Percentiles rank a stretch among this genome's conserved stretches.
These are phyloP conservation scores for Teunomyces gatunensis DNA, from an alignment of 805 yeast species.

Conservation along the genomic window DNA sequence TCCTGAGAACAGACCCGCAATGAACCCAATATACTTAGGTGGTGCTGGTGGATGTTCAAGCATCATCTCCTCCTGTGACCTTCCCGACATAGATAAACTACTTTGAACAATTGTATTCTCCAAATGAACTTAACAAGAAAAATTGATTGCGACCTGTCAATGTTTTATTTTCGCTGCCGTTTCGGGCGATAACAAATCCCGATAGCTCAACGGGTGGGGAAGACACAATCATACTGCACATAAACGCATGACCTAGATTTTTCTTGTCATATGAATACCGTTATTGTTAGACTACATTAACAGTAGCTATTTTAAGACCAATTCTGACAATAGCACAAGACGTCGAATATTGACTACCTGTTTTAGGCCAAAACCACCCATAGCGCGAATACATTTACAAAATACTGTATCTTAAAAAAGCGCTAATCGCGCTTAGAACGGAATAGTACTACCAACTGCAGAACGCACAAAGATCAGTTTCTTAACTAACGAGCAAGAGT, in stretches of 20 bases:
- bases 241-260: neutral
- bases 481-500: no score
- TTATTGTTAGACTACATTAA: no score
- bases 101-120: no score
- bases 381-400: no score
- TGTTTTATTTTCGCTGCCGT: neutral
- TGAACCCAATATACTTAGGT: constrained; percentile 66
- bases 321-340: no score
- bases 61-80: neutral
- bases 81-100: neutral
- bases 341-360: no score
- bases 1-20: constrained; percentile 88
- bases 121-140: neutral
- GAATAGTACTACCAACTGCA: neutral
- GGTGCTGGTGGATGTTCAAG: constrained; percentile 25
- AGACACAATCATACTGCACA: neutral
- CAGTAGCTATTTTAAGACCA: no score
- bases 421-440: neutral
- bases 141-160: neutral
- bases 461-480: no score
- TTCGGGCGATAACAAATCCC: neutral
- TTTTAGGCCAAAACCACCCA: no score
- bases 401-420: neutral
- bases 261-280: neutral
- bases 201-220: neutral